Percentiles rank a stretch among this genome's conserved stretches.
Conservation (phyloP, 1,139 yeast genomes). For the Hemisphaericaspora xylofermentans region DNA sequence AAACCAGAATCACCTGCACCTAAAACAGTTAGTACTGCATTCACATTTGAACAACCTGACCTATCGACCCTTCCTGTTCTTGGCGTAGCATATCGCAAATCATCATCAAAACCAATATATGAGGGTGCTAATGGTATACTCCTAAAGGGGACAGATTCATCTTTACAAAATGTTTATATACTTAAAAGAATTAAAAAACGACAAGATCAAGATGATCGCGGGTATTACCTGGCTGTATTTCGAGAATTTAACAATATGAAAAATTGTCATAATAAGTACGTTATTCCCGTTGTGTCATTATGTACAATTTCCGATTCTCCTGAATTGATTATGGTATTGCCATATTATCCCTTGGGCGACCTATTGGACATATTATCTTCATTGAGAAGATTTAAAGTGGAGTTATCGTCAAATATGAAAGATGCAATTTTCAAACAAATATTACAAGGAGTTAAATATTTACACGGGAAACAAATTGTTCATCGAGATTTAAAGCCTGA, state of each 20-base stretch:
- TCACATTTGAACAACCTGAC: background rate
- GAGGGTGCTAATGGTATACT: constrained; percentile 49
- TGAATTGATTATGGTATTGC: constrained; percentile 34
- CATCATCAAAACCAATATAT: constrained; percentile 32
- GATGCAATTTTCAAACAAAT: constrained; percentile 51
- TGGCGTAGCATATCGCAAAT: constrained; percentile 23
- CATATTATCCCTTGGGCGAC: constrained; percentile 49
- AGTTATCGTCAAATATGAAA: constrained; percentile 32
- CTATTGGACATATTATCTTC: constrained; percentile 40
- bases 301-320: constrained; percentile 15
- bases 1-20: background rate
- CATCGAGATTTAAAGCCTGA: constrained; percentile 61
- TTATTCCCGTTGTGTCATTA: constrained; percentile 31
- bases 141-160: constrained; percentile 29
- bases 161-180: constrained; percentile 22
- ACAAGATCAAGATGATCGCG: constrained; percentile 13
- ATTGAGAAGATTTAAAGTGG: constrained; percentile 34
- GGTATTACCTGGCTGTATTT: constrained; percentile 21
- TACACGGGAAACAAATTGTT: constrained; percentile 43
- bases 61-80: constrained; percentile 11
- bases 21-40: background rate
- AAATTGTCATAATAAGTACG: constrained; percentile 27
- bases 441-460: constrained; percentile 42
- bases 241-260: constrained; percentile 33
- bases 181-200: constrained; percentile 33